Evolutionary conservation across 1,284 basidiomycete species (phyloP).

Genomic region (Leccinum pallidistipes): DNA sequence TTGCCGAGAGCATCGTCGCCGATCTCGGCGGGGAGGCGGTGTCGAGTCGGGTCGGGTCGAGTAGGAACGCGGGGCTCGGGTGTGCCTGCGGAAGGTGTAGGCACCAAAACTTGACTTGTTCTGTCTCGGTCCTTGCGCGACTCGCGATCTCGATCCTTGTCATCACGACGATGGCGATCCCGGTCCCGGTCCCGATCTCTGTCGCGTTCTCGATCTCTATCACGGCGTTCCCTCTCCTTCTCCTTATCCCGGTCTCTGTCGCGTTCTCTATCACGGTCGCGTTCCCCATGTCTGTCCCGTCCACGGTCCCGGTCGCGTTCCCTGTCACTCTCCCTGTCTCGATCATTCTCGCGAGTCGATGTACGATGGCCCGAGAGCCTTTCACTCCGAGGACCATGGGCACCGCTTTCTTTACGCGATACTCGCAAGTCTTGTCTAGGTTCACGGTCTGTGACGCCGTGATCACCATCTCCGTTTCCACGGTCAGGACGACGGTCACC

Average conservation of each 20-base stretch:
- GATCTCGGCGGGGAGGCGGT: constrained; percentile 43
- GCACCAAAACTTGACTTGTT: constrained; percentile 35
- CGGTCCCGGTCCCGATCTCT: constrained; percentile 38
- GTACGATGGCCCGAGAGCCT: constrained; percentile 41
- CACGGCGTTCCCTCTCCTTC: constrained; percentile 41
- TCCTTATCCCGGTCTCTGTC: constrained; percentile 43
- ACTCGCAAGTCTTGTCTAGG: constrained; percentile 44
- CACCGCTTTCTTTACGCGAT: constrained; percentile 42
- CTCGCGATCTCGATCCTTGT: constrained; percentile 43
- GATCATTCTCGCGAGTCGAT: constrained; percentile 32
- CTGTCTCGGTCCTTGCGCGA: constrained; percentile 53
- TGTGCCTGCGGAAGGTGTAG: constrained; percentile 25
- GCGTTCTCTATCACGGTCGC: constrained; percentile 45
- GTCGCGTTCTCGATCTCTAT: constrained; percentile 45
- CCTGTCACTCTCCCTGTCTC: constrained; percentile 49
- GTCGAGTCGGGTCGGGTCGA: constrained; percentile 58
- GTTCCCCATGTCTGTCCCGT: constrained; percentile 44
- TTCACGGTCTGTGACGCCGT: constrained; percentile 47
- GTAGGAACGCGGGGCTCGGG: constrained; percentile 56
- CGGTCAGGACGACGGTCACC: constrained; percentile 60
- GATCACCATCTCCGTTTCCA: constrained; percentile 42
- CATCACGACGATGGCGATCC: constrained; percentile 38
- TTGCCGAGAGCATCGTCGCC: constrained; percentile 65
- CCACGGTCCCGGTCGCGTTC: constrained; percentile 46
- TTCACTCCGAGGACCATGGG: constrained; percentile 48